phyloP scores from a whole-genome alignment of 768 basidiomycete species.

The Rhodotorula babjevae region DNA sequence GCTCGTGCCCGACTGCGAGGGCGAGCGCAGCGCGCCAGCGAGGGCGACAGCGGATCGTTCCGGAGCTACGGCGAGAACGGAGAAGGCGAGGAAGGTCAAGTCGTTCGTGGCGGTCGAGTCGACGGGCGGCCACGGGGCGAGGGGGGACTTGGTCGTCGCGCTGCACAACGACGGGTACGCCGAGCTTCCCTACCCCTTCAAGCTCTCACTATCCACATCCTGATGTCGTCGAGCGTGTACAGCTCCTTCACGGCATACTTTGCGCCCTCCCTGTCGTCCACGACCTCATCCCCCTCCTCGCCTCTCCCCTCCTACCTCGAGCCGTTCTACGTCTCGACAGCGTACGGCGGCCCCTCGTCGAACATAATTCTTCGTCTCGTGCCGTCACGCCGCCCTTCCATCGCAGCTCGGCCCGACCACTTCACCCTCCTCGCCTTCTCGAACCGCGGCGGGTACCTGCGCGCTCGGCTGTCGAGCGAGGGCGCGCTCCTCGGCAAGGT shows the following conservation, averaged over 20 bases:
- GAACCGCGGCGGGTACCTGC: conserved; percentile 5
- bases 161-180: conserved; percentile 4
- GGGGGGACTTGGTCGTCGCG: neutral
- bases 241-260: too few relatives aligned
- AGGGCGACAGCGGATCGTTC: too few relatives aligned
- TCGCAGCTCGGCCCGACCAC: neutral
- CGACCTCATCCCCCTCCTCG: neutral
- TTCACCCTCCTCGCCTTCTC: neutral
- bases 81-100: neutral
- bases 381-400: neutral
- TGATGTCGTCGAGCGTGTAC: neutral
- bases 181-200: neutral
- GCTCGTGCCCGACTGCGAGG: neutral
- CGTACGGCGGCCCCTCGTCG: neutral
- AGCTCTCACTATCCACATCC: too few relatives aligned
- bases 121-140: neutral
- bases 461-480: neutral
- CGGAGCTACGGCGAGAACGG: neutral
- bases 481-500: neutral
- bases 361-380: conserved; percentile 1
- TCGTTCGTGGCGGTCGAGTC: neutral
- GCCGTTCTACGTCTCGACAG: neutral
- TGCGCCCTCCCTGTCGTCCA: neutral
- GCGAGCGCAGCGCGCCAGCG: too few relatives aligned
- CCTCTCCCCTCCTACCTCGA: neutral